These are phyloP conservation scores for Meyerozyma athensensis DNA, from an alignment of 1,139 yeast genomes.

Conservation along the genomic window DNA sequence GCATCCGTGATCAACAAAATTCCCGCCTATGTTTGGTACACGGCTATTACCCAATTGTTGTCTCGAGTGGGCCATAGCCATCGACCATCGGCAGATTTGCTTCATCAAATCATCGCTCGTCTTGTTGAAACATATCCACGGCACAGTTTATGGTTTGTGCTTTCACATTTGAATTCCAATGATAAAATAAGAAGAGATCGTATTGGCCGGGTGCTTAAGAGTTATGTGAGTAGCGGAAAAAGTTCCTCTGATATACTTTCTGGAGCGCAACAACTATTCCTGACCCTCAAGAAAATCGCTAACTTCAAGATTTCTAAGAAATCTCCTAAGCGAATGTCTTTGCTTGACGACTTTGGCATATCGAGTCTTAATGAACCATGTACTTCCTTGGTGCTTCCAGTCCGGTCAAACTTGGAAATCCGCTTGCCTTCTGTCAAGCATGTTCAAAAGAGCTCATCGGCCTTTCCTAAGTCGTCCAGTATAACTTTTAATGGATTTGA, in stretches of 20 bases:
- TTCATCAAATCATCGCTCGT: constrained; percentile 52
- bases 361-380: constrained; percentile 50
- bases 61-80: constrained; percentile 74
- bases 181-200: constrained; percentile 52
- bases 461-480: constrained; percentile 51
- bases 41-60: constrained; percentile 80
- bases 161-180: constrained; percentile 71
- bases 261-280: constrained; percentile 27
- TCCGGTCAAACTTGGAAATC: constrained; percentile 67
- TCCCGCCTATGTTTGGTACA: constrained; percentile 70
- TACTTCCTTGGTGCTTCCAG: constrained; percentile 71
- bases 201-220: constrained; percentile 31
- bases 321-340: constrained; percentile 28
- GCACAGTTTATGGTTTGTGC: constrained; percentile 80
- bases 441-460: constrained; percentile 38
- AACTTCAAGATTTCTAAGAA: constrained; percentile 31
- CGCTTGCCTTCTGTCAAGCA: constrained; percentile 51
- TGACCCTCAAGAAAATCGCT: constrained; percentile 33
- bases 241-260: background rate
- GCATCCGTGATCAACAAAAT: constrained; percentile 41
- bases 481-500: constrained; percentile 57
- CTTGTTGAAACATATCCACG: constrained; percentile 68
- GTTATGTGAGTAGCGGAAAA: background rate
- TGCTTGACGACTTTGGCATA: constrained; percentile 43
- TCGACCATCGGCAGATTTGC: constrained; percentile 48